Evolutionary conservation across 495 filamentous ascomycete species (phyloP).

Genomic region (Pyronema omphalodes): DNA sequence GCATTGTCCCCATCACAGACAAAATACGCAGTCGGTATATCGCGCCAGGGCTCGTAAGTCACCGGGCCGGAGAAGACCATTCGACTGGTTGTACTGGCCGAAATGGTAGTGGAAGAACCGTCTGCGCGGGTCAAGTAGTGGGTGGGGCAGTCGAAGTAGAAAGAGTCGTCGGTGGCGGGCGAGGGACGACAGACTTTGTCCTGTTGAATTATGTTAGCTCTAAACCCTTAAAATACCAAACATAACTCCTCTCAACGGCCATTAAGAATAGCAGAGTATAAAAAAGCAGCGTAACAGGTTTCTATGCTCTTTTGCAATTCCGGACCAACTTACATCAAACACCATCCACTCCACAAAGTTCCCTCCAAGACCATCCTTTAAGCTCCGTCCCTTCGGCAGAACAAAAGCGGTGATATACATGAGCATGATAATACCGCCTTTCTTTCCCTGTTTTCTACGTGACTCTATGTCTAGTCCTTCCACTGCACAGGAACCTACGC

Average conservation of each 20-base stretch:
- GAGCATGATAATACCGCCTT: background rate
- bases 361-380: background rate
- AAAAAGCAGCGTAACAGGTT: too few species aligned
- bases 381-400: background rate
- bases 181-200: too few species aligned
- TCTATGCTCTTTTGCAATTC: too few species aligned
- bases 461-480: background rate
- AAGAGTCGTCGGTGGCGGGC: too few species aligned
- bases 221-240: too few species aligned
- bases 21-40: constrained; percentile 27
- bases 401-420: background rate
- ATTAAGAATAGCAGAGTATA: too few species aligned
- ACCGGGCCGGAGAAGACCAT: background rate
- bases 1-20: constrained; percentile 26
- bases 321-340: background rate
- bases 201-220: too few species aligned
- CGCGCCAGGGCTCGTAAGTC: constrained; percentile 25
- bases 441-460: background rate
- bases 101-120: background rate
- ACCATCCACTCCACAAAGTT: background rate
- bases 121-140: too few species aligned
- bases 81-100: background rate
- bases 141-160: too few species aligned
- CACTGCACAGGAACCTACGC: background rate
- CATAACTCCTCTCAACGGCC: too few species aligned